phyloP scores from a whole-genome alignment of 1,139 yeast species.

The Geotrichum candidum region DNA sequence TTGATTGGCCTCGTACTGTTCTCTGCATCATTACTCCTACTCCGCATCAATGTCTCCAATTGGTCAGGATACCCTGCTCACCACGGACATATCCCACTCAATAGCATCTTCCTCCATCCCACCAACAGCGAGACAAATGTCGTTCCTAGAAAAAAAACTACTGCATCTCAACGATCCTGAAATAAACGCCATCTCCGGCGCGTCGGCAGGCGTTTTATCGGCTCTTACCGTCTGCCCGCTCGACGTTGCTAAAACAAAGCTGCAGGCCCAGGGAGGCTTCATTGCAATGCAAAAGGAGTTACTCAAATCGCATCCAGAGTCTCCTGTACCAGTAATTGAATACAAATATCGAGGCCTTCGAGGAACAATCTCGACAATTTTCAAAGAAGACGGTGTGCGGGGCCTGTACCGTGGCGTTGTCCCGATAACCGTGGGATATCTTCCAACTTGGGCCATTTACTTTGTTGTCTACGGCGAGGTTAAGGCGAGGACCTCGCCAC shows the following conservation, averaged over 20 bases:
- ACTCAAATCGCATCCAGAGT: background rate
- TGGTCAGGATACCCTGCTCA: background rate
- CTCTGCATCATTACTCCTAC: background rate
- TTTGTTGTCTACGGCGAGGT: conserved; percentile 83
- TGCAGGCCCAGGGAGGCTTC: conserved; percentile 87
- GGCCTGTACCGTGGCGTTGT: conserved; percentile 88
- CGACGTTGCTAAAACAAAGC: conserved; percentile 87
- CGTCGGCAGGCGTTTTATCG: conserved; percentile 83
- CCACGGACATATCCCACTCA: background rate
- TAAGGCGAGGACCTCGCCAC: conserved; percentile 37
- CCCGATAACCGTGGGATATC: conserved; percentile 86
- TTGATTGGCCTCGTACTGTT: background rate
- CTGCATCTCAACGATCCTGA: conserved; percentile 34
- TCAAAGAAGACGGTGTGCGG: conserved; percentile 67
- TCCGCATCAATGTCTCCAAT: background rate
- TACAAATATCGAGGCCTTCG: conserved; percentile 51
- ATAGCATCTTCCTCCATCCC: background rate
- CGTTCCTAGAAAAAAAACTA: background rate
- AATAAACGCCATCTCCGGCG: conserved; percentile 70
- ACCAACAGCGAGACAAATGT: background rate
- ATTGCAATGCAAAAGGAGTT: conserved; percentile 19
- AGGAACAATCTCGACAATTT: conserved; percentile 57
- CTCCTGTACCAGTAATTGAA: conserved; percentile 15
- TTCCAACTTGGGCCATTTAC: conserved; percentile 97
- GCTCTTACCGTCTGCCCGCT: conserved; percentile 91